Evolutionary conservation across 2,329 filamentous ascomycete species (phyloP), one percentile per base, ranked within the genome.

Genomic region (Aspergillus versicolor): DNA sequence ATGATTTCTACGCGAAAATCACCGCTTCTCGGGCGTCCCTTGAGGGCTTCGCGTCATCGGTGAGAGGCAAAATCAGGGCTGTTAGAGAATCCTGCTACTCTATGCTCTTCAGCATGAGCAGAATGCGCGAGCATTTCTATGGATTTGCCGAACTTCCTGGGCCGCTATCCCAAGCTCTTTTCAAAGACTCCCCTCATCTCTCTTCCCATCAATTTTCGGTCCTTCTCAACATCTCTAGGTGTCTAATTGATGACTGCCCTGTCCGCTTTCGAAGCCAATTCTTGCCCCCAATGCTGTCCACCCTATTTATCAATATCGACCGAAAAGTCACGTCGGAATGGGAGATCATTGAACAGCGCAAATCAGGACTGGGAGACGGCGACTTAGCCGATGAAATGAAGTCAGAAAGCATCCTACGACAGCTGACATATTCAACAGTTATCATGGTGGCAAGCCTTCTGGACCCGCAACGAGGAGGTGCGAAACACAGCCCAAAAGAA

Each of bases 351-450:
- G 84, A 87, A 58, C 66, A 80, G 70, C 65, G 76, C 67, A 68
- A 79, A 69, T 78, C 86, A 12, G 82, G 84, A 42, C 83, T 87
- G 1, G 87, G 87, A 3, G 87, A 88, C 19, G 91, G 92, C 54
- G 90, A 90, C 58, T 78, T 99, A 52, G 90, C 90, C 1, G 92
- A 97, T 64, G 94, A 99, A 77, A 99, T 99, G 94, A 96, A 97
- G 75, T 88, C 91, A 6, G 94, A 99, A 73, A 97, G 93, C 69
- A 95, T 99, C 30, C 79, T 99, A 45, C 86, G 94, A 19, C 92
- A 97, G 71, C 82, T 97, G 49, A 97, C 93, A 0, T 94, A 95
- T 73, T 91, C 91, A 3, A 91, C 92, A 1, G 91, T 97, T 30
- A 88, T 94, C 65, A 91, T 97, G 82, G 89, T 97, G 61, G 91